A percentile compares a stretch with the other conserved stretches of the same genome.
These are phyloP conservation scores for Saccharomyces paradoxus DNA, from an alignment of 805 yeast species.

Conservation along the genomic window DNA sequence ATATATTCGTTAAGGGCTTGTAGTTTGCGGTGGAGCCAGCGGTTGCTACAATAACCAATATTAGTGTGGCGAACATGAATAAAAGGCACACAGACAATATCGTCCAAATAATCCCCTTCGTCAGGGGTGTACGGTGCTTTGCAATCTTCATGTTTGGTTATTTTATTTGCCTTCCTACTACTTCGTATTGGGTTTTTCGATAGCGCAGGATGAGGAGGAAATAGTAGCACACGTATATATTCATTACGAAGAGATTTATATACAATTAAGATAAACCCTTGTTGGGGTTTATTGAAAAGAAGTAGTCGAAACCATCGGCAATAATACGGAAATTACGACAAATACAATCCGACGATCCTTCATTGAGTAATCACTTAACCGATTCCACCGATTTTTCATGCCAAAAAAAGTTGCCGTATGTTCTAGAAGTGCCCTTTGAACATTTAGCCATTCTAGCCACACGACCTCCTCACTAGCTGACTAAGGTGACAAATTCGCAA, in stretches of 20 bases:
- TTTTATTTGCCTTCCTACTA: neutral
- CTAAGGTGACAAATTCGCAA: neutral
- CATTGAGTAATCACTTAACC: neutral
- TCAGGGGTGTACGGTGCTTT: neutral
- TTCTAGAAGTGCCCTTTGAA: neutral
- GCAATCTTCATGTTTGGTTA: neutral
- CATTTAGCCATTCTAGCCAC: neutral
- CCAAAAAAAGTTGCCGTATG: neutral
- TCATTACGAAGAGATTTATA: neutral
- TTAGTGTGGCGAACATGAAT: slow-evolving; percentile 21
- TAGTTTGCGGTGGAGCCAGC: slow-evolving; percentile 29
- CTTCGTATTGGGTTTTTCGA: too few species aligned
- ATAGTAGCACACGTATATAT: neutral
- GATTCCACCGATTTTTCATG: neutral
- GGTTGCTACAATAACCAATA: slow-evolving; percentile 25
- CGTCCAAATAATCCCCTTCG: neutral
- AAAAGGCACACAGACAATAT: neutral
- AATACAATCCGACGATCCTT: neutral
- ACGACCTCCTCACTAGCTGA: neutral
- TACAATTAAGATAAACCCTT: neutral
- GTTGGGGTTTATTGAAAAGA: neutral
- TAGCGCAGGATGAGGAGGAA: neutral
- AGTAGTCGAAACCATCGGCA: neutral
- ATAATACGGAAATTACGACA: neutral
- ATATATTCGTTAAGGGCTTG: slow-evolving; percentile 25